A percentile compares a stretch with the other conserved stretches of the same genome.
Conservation (phyloP, 495 filamentous ascomycete genomes). For the Collariella sp. region DNA sequence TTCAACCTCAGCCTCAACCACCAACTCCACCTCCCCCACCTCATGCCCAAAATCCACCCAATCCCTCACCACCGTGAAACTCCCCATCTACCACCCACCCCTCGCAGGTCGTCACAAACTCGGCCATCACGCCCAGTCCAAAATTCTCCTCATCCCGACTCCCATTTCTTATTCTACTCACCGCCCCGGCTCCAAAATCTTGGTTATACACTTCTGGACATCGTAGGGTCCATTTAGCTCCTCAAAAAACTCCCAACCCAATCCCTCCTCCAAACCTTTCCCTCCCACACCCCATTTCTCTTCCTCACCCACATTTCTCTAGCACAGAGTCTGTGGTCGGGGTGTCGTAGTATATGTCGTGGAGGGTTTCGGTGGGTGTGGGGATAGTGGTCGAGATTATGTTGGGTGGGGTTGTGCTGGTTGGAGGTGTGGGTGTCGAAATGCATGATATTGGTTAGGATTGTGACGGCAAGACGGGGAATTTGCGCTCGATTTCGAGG, state of each 20-base stretch:
- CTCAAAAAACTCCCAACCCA: constrained; percentile 24
- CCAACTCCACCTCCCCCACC: constrained; percentile 34
- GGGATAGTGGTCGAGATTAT: constrained; percentile 13
- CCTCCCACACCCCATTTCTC: constrained; percentile 25
- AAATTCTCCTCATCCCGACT: no score
- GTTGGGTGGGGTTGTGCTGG: constrained; percentile 5
- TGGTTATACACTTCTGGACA: constrained; percentile 4
- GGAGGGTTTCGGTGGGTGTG: constrained; percentile 17
- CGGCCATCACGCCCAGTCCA: constrained; percentile 22
- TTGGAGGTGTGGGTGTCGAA: not conserved
- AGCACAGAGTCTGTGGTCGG: constrained; percentile 12
- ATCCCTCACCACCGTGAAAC: constrained; percentile 30
- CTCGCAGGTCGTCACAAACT: constrained; percentile 26
- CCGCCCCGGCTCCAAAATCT: not conserved
- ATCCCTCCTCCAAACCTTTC: constrained; percentile 21
- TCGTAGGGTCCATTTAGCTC: constrained; percentile 15
- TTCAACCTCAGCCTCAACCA: constrained; percentile 9
- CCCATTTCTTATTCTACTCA: not conserved
- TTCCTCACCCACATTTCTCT: constrained; percentile 26
- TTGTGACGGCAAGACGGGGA: constrained; percentile 18
- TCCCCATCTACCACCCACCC: constrained; percentile 27
- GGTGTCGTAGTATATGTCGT: constrained; percentile 31
- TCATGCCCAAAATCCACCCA: constrained; percentile 30
- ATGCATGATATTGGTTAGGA: constrained; percentile 15
- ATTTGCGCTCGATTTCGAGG: constrained; percentile 36